Conservation (phyloP, 2,329 filamentous ascomycete species). For the Sporothrix inflata region DNA sequence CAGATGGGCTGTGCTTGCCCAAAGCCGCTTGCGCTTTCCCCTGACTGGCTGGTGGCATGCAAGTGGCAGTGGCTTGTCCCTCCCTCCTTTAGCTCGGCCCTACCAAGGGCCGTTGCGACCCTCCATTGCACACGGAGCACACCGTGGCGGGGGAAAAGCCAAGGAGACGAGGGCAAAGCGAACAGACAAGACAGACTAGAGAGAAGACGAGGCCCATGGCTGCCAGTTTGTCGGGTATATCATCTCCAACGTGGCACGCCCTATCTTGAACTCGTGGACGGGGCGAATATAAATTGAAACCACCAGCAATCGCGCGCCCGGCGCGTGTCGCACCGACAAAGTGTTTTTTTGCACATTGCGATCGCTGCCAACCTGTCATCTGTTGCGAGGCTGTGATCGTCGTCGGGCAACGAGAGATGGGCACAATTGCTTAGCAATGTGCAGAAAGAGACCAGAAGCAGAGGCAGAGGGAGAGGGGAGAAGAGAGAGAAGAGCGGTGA, state of each 20-base stretch:
- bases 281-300: not conserved
- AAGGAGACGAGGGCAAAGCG: not conserved
- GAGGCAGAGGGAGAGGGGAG: not conserved
- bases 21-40: constrained; percentile 2
- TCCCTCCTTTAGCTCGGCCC: not conserved
- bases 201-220: not conserved
- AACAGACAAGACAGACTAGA: not conserved
- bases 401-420: not conserved
- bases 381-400: not conserved
- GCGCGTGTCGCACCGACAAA: not conserved
- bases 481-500: not conserved
- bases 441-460: not conserved
- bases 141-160: not conserved
- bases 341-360: not conserved
- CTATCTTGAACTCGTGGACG: not conserved
- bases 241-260: not conserved
- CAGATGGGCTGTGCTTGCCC: not conserved
- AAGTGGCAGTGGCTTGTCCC: too few relatives aligned
- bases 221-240: not conserved
- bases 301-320: not conserved
- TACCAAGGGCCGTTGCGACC: constrained; percentile 24
- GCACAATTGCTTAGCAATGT: not conserved
- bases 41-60: not conserved
- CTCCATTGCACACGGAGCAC: constrained; percentile 12
- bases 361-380: not conserved